Evolutionary conservation across 257 asterid species (phyloP), one percentile per base, ranked within the genome.

Genomic region (Marsdenia floribunda): DNA sequence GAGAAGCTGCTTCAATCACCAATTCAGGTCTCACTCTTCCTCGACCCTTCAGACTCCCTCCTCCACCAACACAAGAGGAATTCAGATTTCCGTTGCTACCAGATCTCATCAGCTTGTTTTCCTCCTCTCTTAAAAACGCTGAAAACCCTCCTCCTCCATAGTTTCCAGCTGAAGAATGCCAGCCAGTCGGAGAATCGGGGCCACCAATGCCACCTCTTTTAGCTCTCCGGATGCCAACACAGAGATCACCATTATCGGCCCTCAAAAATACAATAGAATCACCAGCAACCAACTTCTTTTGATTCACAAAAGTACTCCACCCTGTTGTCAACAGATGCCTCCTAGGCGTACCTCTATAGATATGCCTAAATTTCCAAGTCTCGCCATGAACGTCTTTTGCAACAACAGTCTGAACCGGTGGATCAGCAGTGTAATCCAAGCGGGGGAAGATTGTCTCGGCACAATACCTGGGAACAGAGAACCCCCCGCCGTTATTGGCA

Each of bases 311-410:
- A 73, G 75, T 80, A 77, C 94, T 89, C 94, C 93, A 88, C 5
- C 93, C 93, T 19, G 91, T 88, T 21, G 93, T 88, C 78, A 88
- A 79, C 82, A 88, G 81, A 83, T 89, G 94, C 81, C 94, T 81
- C 80, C 91, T 79, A 0, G 94, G 94, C 3, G 94, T 87, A 22
- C 94, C 94, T 52, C 94, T 68, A 66, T 82, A 89, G 6, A 89
- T 87, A 75, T 89, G 94, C 83, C 90, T 85, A 79, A 89, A 89
- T 84, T 87, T 87, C 94, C 94, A 89, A 52, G 80, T 81, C 47
- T 76, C 87, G 6, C 86, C 86, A 18, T 79, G 86, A 76, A 82
- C 79, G 70, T 79, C 86, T 73, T 79, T 79, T 0, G 81, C 86
- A n/a, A 73, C 65, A n/a, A 82, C 77, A 12, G 79, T 79, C 79